phyloP scores from a whole-genome alignment of 257 asterid genomes.

The Solanum lycopersicoides region DNA sequence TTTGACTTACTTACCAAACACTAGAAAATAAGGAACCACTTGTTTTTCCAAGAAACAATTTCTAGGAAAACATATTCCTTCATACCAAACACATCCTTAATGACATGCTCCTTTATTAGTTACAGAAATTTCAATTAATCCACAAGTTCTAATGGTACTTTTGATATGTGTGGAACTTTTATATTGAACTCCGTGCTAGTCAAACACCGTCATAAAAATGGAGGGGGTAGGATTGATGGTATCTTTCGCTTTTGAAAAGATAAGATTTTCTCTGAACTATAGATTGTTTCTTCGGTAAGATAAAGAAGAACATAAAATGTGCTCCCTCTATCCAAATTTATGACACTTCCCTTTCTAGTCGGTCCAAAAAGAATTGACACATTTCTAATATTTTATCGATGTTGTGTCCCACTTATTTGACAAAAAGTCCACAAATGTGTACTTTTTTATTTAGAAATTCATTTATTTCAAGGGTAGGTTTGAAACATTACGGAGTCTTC shows the following conservation, averaged over 20 bases:
- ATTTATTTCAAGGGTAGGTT: not conserved
- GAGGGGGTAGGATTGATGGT: not conserved
- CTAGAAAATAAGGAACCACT: not conserved
- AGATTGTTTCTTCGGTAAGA: not conserved
- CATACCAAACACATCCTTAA: not conserved
- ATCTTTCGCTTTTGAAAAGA: not conserved
- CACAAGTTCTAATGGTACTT: not conserved
- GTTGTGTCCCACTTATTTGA: not conserved
- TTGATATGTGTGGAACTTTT: not conserved
- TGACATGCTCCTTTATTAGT: not conserved
- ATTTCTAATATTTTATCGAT: not conserved
- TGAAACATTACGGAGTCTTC: not conserved
- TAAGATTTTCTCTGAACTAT: not conserved
- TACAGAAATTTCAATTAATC: not conserved
- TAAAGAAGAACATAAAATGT: not conserved
- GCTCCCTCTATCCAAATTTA: not conserved
- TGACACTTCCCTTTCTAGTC: not conserved
- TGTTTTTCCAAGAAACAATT: not conserved
- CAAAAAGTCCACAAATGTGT: not conserved
- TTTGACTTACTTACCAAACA: not conserved
- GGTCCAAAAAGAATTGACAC: not conserved
- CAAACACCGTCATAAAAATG: not conserved
- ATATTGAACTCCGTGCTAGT: not conserved
- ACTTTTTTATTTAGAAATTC: not conserved
- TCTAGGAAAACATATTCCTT: not conserved